These are phyloP conservation scores for Phytophthora nicotianae DNA, from an alignment of 352 stramenopile genomes.

Conservation along the genomic window DNA sequence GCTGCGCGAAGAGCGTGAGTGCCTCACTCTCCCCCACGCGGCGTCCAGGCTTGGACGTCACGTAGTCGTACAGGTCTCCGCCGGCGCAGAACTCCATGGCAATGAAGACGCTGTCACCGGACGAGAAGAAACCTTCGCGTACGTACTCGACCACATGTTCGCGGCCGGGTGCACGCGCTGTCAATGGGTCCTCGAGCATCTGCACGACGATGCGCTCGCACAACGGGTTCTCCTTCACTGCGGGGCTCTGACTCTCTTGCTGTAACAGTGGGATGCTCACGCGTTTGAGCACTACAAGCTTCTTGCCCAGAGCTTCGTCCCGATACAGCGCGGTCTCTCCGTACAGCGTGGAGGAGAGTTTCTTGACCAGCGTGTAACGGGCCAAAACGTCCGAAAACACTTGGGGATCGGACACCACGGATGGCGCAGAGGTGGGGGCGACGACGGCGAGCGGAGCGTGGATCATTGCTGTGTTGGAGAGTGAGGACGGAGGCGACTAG, in stretches of 20 bases:
- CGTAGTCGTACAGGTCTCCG: conserved; percentile 65
- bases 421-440: conserved; percentile 1
- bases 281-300: conserved; percentile 65
- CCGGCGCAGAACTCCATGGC: conserved; percentile 70
- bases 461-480: conserved; percentile 14
- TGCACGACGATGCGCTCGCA: conserved; percentile 53
- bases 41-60: conserved; percentile 37
- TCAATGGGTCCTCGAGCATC: conserved; percentile 36
- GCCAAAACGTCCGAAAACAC: conserved; percentile 23
- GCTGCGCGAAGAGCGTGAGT: conserved; percentile 41
- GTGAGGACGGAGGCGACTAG: conserved; percentile 13
- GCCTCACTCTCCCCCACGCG: conserved; percentile 44
- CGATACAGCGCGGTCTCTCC: conserved; percentile 60
- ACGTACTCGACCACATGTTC: conserved; percentile 50
- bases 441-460: conserved; percentile 26
- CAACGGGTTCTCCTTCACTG: conserved; percentile 48
- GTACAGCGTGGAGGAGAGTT: conserved; percentile 56
- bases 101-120: conserved; percentile 48
- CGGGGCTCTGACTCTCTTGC: conserved; percentile 29
- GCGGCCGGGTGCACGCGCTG: conserved; percentile 33
- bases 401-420: conserved; percentile 1
- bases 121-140: conserved; percentile 44
- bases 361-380: conserved; percentile 42
- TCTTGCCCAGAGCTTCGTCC: conserved; percentile 34
- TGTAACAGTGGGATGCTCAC: conserved; percentile 45